phyloP scores from a whole-genome alignment of 495 filamentous ascomycete genomes.

The Clohesyomyces aquaticus region DNA sequence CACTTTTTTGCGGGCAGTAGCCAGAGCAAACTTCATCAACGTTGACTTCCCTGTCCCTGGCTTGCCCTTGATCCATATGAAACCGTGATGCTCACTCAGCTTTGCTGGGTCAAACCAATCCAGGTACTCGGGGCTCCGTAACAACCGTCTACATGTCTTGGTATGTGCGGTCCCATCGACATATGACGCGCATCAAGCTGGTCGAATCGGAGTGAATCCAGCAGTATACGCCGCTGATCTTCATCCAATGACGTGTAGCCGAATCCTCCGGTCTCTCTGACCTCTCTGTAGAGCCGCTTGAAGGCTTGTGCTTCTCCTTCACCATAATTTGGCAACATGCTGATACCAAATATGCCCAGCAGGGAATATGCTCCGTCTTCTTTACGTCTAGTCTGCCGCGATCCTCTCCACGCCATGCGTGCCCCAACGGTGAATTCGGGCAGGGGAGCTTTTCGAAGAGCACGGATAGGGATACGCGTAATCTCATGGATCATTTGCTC shows the following conservation, averaged over 20 bases:
- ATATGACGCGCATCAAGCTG: background rate
- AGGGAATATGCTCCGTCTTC: constrained; percentile 5
- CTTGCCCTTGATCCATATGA: constrained; percentile 38
- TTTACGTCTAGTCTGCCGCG: constrained; percentile 3
- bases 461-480: background rate
- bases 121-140: background rate
- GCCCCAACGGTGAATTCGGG: background rate
- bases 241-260: background rate
- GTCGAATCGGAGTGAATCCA: background rate
- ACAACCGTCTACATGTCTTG: too few relatives aligned
- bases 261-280: background rate
- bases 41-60: constrained; percentile 44
- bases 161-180: too few relatives aligned
- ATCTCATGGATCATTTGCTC: background rate
- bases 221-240: background rate
- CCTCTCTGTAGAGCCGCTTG: background rate
- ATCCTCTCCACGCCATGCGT: background rate
- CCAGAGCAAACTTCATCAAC: constrained; percentile 28
- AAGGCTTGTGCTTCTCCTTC: background rate
- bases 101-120: constrained; percentile 12
- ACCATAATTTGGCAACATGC: background rate
- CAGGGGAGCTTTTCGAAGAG: background rate
- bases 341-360: background rate
- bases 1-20: constrained; percentile 11
- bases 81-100: constrained; percentile 21